These are phyloP conservation scores for Alternaria dauci DNA, from an alignment of 2,329 filamentous ascomycete species.

Conservation along the genomic window DNA sequence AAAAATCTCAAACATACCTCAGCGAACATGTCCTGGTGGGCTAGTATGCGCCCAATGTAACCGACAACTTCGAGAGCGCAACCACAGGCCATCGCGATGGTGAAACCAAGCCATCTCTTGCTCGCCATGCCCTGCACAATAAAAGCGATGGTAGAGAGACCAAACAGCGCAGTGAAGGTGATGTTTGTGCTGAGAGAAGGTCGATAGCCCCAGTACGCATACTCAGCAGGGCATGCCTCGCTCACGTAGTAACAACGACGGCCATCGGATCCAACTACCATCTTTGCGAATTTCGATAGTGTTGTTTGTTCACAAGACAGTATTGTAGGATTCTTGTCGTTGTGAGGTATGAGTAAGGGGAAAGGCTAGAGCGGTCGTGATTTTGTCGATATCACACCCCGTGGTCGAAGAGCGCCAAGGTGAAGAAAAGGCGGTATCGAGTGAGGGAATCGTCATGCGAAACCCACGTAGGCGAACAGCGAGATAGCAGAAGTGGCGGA, in stretches of 20 bases:
- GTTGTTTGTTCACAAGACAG: background rate
- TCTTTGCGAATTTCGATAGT: background rate
- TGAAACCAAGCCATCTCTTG: slow-evolving; percentile 54
- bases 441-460: background rate
- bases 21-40: slow-evolving; percentile 66
- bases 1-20: slow-evolving; percentile 34
- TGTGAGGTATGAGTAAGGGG: background rate
- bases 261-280: slow-evolving; percentile 20
- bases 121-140: slow-evolving; percentile 48
- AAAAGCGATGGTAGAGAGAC: slow-evolving; percentile 51
- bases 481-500: background rate
- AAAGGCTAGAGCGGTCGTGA: background rate
- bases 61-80: slow-evolving; percentile 67
- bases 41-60: slow-evolving; percentile 67
- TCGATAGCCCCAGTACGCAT: slow-evolving; percentile 56
- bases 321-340: background rate
- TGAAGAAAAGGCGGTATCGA: background rate
- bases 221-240: slow-evolving; percentile 50
- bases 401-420: background rate
- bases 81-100: slow-evolving; percentile 63
- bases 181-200: slow-evolving; percentile 54
- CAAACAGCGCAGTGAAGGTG: slow-evolving; percentile 56
- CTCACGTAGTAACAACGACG: slow-evolving; percentile 42
- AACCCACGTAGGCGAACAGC: background rate
- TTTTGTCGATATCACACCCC: background rate